Conservation (phyloP, 805 yeast genomes). For the Grigorovia transvaalensis region DNA sequence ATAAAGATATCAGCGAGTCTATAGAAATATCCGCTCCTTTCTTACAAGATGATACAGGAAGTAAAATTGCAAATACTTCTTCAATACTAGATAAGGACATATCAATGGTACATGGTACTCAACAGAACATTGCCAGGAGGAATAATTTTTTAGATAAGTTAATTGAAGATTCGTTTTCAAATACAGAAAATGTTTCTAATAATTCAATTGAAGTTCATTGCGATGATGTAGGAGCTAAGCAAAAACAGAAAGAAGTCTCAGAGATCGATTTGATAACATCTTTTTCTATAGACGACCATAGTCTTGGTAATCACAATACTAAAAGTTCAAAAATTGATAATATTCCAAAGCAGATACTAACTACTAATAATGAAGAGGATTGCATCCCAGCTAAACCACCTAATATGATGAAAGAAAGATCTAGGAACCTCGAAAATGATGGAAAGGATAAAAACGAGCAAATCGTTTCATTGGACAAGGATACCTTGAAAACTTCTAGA, state of each 20-base stretch:
- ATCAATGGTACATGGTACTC: not conserved
- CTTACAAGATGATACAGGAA: conserved; percentile 12
- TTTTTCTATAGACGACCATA: not conserved
- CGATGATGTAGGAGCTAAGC: not conserved
- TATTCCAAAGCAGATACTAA: not conserved
- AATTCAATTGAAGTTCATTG: not conserved
- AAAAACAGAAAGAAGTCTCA: not conserved
- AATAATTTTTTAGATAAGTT: not conserved
- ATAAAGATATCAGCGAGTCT: not conserved
- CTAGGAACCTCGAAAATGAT: not conserved
- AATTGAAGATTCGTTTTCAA: not conserved
- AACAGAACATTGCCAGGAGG: not conserved
- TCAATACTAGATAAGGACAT: not conserved
- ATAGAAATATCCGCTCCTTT: conserved; percentile 15
- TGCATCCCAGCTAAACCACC: not conserved
- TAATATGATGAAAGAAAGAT: too few relatives aligned
- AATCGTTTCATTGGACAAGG: too few relatives aligned
- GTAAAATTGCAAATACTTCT: conserved; percentile 1
- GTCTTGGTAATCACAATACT: not conserved
- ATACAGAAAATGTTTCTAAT: not conserved
- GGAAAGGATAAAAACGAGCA: not conserved
- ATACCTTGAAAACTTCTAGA: too few relatives aligned
- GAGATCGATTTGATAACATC: not conserved
- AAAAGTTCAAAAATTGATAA: not conserved
- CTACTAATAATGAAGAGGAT: not conserved